A percentile compares a stretch with the other conserved stretches of the same genome.
These are phyloP conservation scores for Fusarium mundagurra DNA, from an alignment of 2,329 filamentous ascomycete species.

Conservation along the genomic window DNA sequence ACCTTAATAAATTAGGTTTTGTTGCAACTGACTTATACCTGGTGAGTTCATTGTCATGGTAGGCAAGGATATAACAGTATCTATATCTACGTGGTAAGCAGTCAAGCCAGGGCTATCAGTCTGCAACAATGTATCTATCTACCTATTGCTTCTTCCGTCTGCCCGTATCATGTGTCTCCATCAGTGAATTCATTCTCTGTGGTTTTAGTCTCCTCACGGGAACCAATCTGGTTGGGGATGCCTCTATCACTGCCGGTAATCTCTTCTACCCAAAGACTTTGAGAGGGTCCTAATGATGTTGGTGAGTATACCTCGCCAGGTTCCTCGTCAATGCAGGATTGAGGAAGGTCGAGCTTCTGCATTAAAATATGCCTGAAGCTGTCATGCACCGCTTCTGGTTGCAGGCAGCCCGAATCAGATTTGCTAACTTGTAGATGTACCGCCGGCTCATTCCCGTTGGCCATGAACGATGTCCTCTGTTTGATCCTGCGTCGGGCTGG, in stretches of 20 bases:
- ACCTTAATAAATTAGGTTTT: neutral
- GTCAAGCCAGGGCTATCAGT: neutral
- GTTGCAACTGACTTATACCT: rapidly evolving
- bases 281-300: neutral
- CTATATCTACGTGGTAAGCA: rapidly evolving
- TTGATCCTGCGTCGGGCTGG: neutral
- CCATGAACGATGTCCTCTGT: neutral
- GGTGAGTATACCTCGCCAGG: neutral
- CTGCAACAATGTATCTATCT: neutral
- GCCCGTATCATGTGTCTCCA: neutral
- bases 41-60: neutral
- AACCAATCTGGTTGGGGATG: neutral
- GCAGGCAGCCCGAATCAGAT: neutral
- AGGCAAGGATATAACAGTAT: neutral
- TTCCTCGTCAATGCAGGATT: rapidly evolving
- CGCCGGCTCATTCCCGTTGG: neutral
- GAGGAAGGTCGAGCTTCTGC: neutral
- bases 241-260: neutral
- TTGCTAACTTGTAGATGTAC: neutral
- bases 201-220: neutral
- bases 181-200: neutral
- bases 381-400: neutral
- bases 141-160: neutral
- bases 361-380: neutral
- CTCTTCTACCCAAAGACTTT: neutral